Percentiles rank a stretch among this genome's conserved stretches.
Conservation (phyloP, 2,329 filamentous ascomycete species). For the Beauveria australis region DNA sequence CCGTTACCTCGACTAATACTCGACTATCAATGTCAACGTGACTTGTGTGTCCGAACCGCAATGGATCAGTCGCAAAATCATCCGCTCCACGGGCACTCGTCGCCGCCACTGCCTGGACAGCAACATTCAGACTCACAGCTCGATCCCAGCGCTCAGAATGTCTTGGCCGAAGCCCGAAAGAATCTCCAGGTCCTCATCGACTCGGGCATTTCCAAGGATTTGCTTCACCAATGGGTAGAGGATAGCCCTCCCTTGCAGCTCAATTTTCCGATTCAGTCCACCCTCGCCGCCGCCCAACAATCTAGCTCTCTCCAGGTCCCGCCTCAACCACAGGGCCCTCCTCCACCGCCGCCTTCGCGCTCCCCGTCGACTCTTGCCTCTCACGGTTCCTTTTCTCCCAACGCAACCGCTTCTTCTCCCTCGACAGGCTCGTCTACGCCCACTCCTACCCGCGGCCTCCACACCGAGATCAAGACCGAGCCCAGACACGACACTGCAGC, state of each 20-base stretch:
- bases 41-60: slow-evolving; percentile 15
- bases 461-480: slow-evolving; percentile 23
- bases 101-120: slow-evolving; percentile 16
- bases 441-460: background rate
- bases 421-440: slow-evolving; percentile 17
- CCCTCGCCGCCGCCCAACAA: slow-evolving; percentile 9
- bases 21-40: slow-evolving; percentile 19
- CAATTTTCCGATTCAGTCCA: slow-evolving; percentile 14
- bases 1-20: background rate
- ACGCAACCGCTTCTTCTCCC: slow-evolving; percentile 8
- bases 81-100: slow-evolving; percentile 20
- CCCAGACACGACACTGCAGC: slow-evolving; percentile 21
- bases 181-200: slow-evolving; percentile 39
- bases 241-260: slow-evolving; percentile 27
- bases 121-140: slow-evolving; percentile 19
- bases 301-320: slow-evolving; percentile 6
- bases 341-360: slow-evolving; percentile 11
- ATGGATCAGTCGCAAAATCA: slow-evolving; percentile 25
- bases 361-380: slow-evolving; percentile 10
- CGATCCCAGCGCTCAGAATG: slow-evolving; percentile 32
- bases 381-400: slow-evolving; percentile 8
- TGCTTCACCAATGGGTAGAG: slow-evolving; percentile 33
- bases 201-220: slow-evolving; percentile 35
- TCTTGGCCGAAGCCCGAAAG: slow-evolving; percentile 36
- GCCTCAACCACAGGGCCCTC: slow-evolving; percentile 14